Base-by-base conservation (phyloP, 2,329 filamentous ascomycete species). In the Pseudocercospora ulei region DNA sequence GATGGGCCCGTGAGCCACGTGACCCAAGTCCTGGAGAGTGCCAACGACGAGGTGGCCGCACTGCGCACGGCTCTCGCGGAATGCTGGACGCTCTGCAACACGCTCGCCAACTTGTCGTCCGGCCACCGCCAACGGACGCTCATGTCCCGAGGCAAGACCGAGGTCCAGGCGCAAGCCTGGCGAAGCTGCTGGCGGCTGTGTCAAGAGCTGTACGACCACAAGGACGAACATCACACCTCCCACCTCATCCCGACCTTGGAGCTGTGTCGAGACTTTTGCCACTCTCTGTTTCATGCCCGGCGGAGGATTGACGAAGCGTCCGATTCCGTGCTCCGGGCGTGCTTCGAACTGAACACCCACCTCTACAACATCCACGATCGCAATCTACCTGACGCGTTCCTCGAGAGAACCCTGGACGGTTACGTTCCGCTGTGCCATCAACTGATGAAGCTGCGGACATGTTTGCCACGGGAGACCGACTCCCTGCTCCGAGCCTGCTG, bases 41-140 rank as follows among this genome's bases (percentile, higher is more conserved):
- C 72, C n/a, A 67, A 75, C 39, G 67, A 70, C 35, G 79, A 85
- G 53, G 67, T 83, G 14, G 66, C 64, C 16, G 79, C 80, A 5
- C 66, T 94, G n/a, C 76, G 75, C 46, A 76, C 75, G 18, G 84
- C 86, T 2, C 68, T 95, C 9, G 76, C 81, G 46, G 84, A 94
- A 64, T 94, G 86, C 62, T 95, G 87, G 87, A 92, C 80, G 0
- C 66, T 95, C 8, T 95, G 87, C 65, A 95, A 94, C 56, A 93
- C 86, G 0, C 67, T 95, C 19, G 84, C 85, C 13, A 83, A 75
- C 48, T 69, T 94, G 11, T 93, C 85, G 60, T 87, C 82, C 11
- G 81, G 80, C 48, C 83, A 94, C 56, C 76, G 85, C 17, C 75
- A 84, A 51, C 73, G 82, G 12, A 78, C 86, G 19, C 88, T 90